Evolutionary conservation across 2,329 filamentous ascomycete genomes (phyloP), one percentile per base, ranked within the genome.

Genomic region (Gaeumannomyces tritici): DNA sequence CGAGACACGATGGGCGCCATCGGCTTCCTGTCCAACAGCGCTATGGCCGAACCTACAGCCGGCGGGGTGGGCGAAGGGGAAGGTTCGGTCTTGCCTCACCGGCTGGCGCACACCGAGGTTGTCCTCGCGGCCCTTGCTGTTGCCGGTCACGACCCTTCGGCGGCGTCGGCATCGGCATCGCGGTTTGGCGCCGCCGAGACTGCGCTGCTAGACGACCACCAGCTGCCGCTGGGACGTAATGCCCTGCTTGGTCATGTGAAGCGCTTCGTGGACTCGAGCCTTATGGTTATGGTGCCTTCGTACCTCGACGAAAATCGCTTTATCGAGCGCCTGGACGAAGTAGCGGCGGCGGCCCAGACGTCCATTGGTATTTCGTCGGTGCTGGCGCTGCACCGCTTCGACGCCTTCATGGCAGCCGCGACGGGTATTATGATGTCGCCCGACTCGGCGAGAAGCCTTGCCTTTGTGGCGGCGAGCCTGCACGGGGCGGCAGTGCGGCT

Each of bases 11-110:
- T 71, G 70, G 69, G 70, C 1, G 70, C 71, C 55, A 72, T 72
- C 31, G 68, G 69, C 18, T 69, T 69, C 18, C 64, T 73, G 15
- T 71, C 71, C 7, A 69, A 68, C 29, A 72, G 67, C 62, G 70
- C 71, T 18, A 71, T 73, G 68, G 70, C 70, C 33, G 71, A 73
- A 62, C 69, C 70, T 7, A 67, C 68, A 13, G 66, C 68, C 61
- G 67, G 33, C 33, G 12, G 33, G 33, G 33, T 4, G 12, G 33
- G 33, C 11, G 33, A 35, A 35, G 33, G 33, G 11, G 33, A 35
- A 13, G 33, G 11, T 0, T 61, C 59, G n/a, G 61, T 63, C 1
- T 66, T 67, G 21, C 67, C 70, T 4, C 65, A 66, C 18, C 67
- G 69, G 27, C 63, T 72, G 6, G 65, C 57, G 64, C n/a, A 67